Evolutionary conservation across 2,329 filamentous ascomycete species (phyloP), one percentile per base, ranked within the genome.

Genomic region (Corinectria fuckeliana): DNA sequence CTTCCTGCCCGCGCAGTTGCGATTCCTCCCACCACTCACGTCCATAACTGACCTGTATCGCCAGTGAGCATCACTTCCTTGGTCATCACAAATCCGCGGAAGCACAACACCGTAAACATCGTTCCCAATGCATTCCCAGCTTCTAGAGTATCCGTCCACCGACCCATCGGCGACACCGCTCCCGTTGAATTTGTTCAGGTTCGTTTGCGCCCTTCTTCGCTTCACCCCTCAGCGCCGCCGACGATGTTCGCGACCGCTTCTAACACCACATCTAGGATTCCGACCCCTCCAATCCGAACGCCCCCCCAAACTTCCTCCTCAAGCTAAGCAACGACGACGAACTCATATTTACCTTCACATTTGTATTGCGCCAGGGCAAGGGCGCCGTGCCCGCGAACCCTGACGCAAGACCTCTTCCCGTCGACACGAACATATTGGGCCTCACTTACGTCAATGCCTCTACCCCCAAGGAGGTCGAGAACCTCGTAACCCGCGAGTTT

Each of bases 121-220:
- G 79, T 87, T 63, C 94, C 95, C 62, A 97, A 97, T 82, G 84
- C 89, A 67, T 98, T 91, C 73, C 95, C 95, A 65, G 91, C 93
- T 38, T 90, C 88, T 56, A 88, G 89, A 81, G 87, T 95, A 73
- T 84, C 82, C 67, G 91, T 88, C 47, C 89, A 85, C 72, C 88
- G 91, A 71, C 87, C 93, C 38, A 64, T 82, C 21, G 88, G 89
- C 69, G 94, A 99, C 74, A 86, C 87, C 62, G 82, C 83, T 55
- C 88, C 91, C 7, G 82, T 97, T 66, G 94, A 98, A 79, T 99
- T 92, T 78, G 86, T 99, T 41, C 94, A 97, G 88, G 93, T 96
- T 81, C 64, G 80, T 76, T 60, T 60, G 68, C 67, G 65, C 61
- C 63, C 21, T 50, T 47, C 53, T 57, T 50, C 28, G 51, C 59